Evolutionary conservation across 1,284 basidiomycete genomes (phyloP).

Genomic region (Cutaneotrichosporon curvatum): DNA sequence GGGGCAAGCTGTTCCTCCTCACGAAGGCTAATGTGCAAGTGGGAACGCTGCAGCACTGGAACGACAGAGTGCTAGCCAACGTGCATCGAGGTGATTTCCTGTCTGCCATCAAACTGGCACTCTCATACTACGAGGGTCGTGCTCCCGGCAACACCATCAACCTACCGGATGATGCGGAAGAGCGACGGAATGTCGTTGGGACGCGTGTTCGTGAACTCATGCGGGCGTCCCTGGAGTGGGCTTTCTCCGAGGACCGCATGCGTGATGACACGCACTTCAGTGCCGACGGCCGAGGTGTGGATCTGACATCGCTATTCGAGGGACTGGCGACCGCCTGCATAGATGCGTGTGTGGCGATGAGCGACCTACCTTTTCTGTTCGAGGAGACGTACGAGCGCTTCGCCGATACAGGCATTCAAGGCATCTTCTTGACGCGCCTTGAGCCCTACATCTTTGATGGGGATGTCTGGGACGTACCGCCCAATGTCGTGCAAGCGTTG

Average conservation of each 20-base stretch:
- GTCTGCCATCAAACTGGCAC: constrained; percentile 76
- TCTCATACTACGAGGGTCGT: constrained; percentile 73
- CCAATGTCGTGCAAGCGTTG: constrained; percentile 77
- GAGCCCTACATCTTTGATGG: constrained; percentile 77
- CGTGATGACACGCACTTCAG: constrained; percentile 77
- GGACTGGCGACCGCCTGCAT: constrained; percentile 74
- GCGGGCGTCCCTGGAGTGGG: constrained; percentile 76
- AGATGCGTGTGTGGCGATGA: constrained; percentile 71
- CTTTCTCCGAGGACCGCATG: constrained; percentile 91
- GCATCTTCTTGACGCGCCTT: constrained; percentile 79
- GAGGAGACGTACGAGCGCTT: constrained; percentile 89
- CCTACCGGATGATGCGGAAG: constrained; percentile 61
- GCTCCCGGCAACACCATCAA: constrained; percentile 82
- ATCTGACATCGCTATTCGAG: constrained; percentile 83
- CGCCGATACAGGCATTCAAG: constrained; percentile 71
- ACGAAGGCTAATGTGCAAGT: constrained; percentile 58
- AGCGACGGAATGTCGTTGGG: constrained; percentile 62
- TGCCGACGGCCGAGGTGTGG: constrained; percentile 79
- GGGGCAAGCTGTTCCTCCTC: constrained; percentile 83
- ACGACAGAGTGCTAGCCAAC: constrained; percentile 76
- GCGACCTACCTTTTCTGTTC: constrained; percentile 77
- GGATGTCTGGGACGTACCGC: constrained; percentile 67
- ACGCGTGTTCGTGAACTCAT: constrained; percentile 74
- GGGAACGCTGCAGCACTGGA: constrained; percentile 89
- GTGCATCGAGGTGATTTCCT: constrained; percentile 85